Evolutionary conservation across 441 rosid genomes (phyloP).

Genomic region (Syzygium malaccense): DNA sequence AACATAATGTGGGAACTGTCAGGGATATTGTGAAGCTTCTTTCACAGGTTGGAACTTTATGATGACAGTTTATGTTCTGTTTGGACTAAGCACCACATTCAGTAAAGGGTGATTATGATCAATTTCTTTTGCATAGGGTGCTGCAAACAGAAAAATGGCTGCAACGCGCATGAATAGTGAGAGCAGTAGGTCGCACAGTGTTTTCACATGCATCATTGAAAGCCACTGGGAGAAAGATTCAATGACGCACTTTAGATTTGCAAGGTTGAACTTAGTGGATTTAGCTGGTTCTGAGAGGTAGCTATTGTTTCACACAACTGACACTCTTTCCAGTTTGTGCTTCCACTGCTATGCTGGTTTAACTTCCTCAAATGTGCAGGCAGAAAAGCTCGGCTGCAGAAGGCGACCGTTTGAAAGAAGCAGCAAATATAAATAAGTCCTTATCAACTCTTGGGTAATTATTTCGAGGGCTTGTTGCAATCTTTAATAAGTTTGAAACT

Average conservation of each 20-base stretch:
- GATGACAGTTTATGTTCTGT: background rate
- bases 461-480: background rate
- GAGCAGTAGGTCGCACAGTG: constrained; percentile 97
- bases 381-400: constrained; percentile 98
- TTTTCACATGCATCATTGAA: constrained; percentile 88
- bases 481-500: background rate
- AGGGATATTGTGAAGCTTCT: constrained; percentile 71
- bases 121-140: constrained; percentile 46
- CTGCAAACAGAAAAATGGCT: constrained; percentile 82
- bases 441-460: constrained; percentile 91
- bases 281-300: constrained; percentile 99
- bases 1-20: constrained; percentile 56
- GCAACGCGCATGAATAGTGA: constrained; percentile 94
- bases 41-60: constrained; percentile 44
- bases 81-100: background rate
- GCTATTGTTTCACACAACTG: background rate
- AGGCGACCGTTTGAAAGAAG: constrained; percentile 97
- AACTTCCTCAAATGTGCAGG: constrained; percentile 31
- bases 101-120: constrained; percentile 5
- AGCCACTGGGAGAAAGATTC: constrained; percentile 92
- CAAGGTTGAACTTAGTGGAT: constrained; percentile 92
- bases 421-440: constrained; percentile 94
- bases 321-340: background rate
- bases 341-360: background rate
- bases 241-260: constrained; percentile 75